These are phyloP conservation scores for Neurospora sp. DNA, from an alignment of 495 filamentous ascomycete species.

Conservation along the genomic window DNA sequence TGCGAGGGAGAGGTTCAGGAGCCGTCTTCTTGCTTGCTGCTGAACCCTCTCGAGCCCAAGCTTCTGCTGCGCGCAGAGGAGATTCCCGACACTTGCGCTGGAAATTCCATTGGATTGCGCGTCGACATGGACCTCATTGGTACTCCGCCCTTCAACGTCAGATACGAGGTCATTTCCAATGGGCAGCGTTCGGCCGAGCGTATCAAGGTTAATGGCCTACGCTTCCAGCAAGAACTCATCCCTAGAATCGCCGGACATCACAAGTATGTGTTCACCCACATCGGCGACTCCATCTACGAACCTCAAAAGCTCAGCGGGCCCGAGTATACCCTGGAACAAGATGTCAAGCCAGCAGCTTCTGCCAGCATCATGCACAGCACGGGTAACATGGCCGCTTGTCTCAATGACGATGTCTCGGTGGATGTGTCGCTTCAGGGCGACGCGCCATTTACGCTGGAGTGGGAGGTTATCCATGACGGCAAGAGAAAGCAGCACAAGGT, in stretches of 20 bases:
- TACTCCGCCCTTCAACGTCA: conserved; percentile 75
- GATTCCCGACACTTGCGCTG: conserved; percentile 88
- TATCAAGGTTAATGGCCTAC: conserved; percentile 47
- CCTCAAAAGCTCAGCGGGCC: conserved; percentile 42
- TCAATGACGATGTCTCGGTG: conserved; percentile 67
- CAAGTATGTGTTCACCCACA: conserved; percentile 69
- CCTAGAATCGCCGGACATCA: conserved; percentile 75
- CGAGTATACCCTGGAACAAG: conserved; percentile 62
- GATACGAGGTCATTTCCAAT: conserved; percentile 59
- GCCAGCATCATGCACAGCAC: conserved; percentile 55
- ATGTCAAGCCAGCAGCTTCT: conserved; percentile 83
- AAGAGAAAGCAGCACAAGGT: conserved; percentile 61
- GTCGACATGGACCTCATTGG: conserved; percentile 83
- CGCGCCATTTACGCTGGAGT: conserved; percentile 78
- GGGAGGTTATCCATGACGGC: conserved; percentile 85
- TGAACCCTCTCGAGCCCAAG: conserved; percentile 83
- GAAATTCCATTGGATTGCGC: conserved; percentile 78
- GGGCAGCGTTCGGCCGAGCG: conserved; percentile 22
- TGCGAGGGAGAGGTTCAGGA: conserved; percentile 85
- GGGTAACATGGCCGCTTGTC: conserved; percentile 54
- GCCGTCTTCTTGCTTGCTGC: conserved; percentile 78
- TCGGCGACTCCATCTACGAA: conserved; percentile 74
- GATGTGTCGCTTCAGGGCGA: conserved; percentile 70
- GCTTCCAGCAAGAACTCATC: conserved; percentile 75
- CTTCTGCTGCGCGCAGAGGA: conserved; percentile 62